A percentile compares a stretch with the other conserved stretches of the same genome.
Evolutionary conservation across 169 alveolate genomes (phyloP).

Genomic region (Neospora caninum): DNA sequence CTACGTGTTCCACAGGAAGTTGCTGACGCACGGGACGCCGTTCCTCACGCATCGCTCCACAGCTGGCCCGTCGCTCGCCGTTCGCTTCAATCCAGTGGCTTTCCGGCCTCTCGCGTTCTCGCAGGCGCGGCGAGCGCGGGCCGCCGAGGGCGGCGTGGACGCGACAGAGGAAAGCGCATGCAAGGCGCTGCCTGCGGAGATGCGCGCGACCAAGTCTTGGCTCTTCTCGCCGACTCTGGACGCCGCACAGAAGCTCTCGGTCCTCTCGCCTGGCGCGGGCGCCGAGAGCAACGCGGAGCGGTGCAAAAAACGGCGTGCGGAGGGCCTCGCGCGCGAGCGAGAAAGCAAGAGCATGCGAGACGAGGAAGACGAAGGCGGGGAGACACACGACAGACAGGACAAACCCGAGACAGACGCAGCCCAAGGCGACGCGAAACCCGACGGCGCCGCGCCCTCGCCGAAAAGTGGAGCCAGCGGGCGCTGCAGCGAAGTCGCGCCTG

Average conservation of each 20-base stretch:
- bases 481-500: not conserved
- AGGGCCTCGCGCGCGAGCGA: not conserved
- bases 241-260: not conserved
- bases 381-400: not conserved
- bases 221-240: not conserved
- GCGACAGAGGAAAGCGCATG: not conserved
- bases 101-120: not conserved
- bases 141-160: not conserved
- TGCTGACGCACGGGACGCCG: constrained; percentile 34
- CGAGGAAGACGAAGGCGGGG: not conserved
- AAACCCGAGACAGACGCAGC: not conserved
- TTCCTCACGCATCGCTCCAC: constrained; percentile 35
- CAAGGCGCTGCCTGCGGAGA: not conserved
- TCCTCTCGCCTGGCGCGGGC: not conserved
- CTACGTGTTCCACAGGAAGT: constrained; percentile 29
- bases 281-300: not conserved
- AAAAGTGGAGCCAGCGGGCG: not conserved
- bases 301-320: too few relatives aligned
- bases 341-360: not conserved
- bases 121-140: not conserved
- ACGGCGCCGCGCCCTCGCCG: not conserved
- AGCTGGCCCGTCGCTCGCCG: constrained; percentile 36
- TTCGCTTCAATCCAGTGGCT: constrained; percentile 10
- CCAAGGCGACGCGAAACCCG: not conserved
- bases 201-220: constrained; percentile 4